These are phyloP conservation scores for Sanghuangporus baumii DNA, from an alignment of 1,284 basidiomycete genomes.

Conservation along the genomic window DNA sequence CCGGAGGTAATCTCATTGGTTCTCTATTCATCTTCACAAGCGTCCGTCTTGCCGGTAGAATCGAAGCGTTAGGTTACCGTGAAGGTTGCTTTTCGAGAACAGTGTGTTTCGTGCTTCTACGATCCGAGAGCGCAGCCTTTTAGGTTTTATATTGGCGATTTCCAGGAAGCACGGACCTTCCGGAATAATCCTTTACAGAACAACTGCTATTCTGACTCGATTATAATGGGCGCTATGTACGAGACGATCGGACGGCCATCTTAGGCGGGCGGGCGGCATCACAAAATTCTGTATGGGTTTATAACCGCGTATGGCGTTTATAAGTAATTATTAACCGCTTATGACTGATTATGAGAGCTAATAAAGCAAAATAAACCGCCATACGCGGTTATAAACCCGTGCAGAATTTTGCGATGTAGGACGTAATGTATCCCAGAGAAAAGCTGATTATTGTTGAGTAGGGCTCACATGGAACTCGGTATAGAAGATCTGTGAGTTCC, in stretches of 20 bases:
- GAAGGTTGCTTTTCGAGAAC: neutral
- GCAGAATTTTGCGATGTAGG: too few species aligned
- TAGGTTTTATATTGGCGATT: neutral
- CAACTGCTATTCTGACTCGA: neutral
- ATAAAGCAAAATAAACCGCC: too few species aligned
- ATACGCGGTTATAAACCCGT: too few species aligned
- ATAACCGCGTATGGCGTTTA: too few species aligned
- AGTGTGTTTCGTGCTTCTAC: neutral
- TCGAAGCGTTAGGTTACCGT: neutral
- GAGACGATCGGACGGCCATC: too few species aligned
- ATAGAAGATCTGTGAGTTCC: too few species aligned
- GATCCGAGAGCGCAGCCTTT: neutral
- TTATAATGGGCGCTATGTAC: neutral
- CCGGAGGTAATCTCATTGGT: neutral
- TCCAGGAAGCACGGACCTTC: neutral
- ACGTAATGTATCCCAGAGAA: too few species aligned
- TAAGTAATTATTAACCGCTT: too few species aligned
- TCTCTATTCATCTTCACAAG: neutral
- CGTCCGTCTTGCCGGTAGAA: neutral
- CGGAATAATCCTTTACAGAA: neutral
- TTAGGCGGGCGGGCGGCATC: too few species aligned
- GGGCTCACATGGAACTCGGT: neutral
- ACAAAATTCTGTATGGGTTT: too few species aligned
- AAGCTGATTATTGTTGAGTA: neutral
- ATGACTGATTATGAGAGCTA: too few species aligned